Conservation (phyloP, 192 early-diverging fungal genomes). For the Obelidium mucronatum region DNA sequence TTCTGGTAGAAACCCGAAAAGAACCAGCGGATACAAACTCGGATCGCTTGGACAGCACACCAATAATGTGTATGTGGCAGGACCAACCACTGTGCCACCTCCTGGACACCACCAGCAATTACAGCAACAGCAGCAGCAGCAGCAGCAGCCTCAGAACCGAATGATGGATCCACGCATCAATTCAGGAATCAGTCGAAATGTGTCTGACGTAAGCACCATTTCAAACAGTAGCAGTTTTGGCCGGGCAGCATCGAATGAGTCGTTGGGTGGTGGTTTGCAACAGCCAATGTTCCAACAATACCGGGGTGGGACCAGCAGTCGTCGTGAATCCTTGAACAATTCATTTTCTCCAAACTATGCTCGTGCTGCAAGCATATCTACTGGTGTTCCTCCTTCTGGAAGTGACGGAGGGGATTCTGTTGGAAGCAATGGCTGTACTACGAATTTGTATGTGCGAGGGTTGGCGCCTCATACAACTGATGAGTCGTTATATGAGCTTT, state of each 20-base stretch:
- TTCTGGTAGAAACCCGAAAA: too few species aligned
- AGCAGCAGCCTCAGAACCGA: background rate
- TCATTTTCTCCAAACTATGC: background rate
- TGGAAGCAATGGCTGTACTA: conserved; percentile 36
- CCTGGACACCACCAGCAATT: too few species aligned
- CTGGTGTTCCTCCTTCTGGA: background rate
- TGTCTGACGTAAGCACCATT: conserved; percentile 17
- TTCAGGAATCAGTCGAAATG: background rate
- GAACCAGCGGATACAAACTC: too few species aligned
- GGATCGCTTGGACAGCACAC: too few species aligned
- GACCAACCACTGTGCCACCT: too few species aligned
- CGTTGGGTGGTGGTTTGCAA: background rate
- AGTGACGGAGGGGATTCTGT: background rate
- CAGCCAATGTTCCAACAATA: background rate
- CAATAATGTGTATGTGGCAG: too few species aligned
- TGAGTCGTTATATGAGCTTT: conserved; percentile 67
- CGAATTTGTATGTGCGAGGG: conserved; percentile 85
- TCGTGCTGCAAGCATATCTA: background rate
- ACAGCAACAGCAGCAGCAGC: background rate
- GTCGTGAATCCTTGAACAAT: background rate
- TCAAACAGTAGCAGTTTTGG: conserved; percentile 12
- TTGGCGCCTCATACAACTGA: conserved; percentile 72
- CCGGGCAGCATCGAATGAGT: background rate
- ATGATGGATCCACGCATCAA: background rate
- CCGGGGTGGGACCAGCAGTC: background rate